Base-by-base conservation (phyloP, 2,329 filamentous ascomycete genomes). In the Fusarium transvaalense region DNA sequence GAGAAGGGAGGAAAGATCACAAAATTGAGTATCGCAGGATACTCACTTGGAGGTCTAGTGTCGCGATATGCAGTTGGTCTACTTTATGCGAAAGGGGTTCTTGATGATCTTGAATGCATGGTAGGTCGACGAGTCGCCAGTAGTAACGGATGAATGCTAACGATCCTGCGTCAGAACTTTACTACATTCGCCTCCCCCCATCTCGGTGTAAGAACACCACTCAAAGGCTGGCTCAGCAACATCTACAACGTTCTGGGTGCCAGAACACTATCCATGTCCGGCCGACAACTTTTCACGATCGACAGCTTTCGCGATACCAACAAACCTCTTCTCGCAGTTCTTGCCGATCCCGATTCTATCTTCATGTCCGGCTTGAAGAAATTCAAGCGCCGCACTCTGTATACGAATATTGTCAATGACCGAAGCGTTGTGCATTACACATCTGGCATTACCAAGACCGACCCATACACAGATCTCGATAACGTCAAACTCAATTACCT, bases 181-280 rank as follows among this genome's bases (percentile, higher is more conserved):
- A 93, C 91, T 4, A 97, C 94, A 1, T 97, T 98, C 79, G 95
- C 92, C 7, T 91, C 92, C 32, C 95, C 92, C 25, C 92, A 94
- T 79, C 84, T 94, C 10, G 92, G 92, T n/a, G 91, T 92, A 2
- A 85, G 91, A 50, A 88, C 89, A 2, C 92, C 92, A 2, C 79
- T 89, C 42, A 87, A 86, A 46, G 91, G 91, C 17, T 86, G 86
- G 80, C 83, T 86, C 58, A 89, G 88, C 75, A 87, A 85, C 76
- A 81, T 91, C 59, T 97, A 84, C 89, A 98, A 98, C 76, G 86
- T 91, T n/a, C 78, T 98, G 5, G 95, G 93, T 43, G 90, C 93
- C 1, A 86, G 91, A 57, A 93, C 91, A 0, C 81, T 98, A 7
- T 97, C 92, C 59, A 89, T 88, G 75, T 97, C 93, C 0, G 95